Evolutionary conservation across 1,139 yeast species (phyloP).

Genomic region (Spathaspora sp.): DNA sequence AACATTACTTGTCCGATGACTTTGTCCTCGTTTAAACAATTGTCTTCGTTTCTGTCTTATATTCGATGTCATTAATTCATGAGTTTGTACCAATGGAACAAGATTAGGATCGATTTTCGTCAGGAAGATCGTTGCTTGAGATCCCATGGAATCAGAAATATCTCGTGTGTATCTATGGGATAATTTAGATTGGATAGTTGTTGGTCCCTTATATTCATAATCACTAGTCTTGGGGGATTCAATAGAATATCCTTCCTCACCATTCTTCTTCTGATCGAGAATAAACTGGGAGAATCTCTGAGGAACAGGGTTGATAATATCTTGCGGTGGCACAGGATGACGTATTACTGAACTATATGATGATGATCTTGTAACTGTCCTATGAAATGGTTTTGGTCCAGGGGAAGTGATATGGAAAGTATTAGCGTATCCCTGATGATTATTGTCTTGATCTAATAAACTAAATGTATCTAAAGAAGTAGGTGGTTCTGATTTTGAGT

Average conservation of each 20-base stretch:
- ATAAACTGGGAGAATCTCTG: constrained; percentile 44
- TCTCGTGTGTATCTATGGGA: constrained; percentile 15
- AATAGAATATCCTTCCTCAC: no score
- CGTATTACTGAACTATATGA: neutral
- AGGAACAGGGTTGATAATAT: constrained; percentile 36
- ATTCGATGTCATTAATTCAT: neutral
- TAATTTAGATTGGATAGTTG: neutral
- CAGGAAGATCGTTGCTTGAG: constrained; percentile 48
- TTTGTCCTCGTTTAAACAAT: constrained; percentile 10
- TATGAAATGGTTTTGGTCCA: neutral
- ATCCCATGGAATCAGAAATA: constrained; percentile 41
- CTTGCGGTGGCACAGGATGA: neutral
- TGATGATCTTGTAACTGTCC: neutral
- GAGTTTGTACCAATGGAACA: neutral
- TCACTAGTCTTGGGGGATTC: constrained; percentile 25
- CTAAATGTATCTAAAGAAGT: constrained; percentile 29
- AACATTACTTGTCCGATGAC: constrained; percentile 12
- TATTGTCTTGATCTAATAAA: constrained; percentile 17
- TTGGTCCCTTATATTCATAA: constrained; percentile 9
- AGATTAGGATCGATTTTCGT: constrained; percentile 24
- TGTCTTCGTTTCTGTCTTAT: neutral
- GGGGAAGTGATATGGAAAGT: constrained; percentile 18
- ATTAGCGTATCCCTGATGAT: constrained; percentile 22
- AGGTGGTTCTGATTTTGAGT: constrained; percentile 13
- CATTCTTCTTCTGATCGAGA: constrained; percentile 34